These are phyloP conservation scores for Geranomyces michiganensis DNA, from an alignment of 192 early-diverging fungal species.

Conservation along the genomic window DNA sequence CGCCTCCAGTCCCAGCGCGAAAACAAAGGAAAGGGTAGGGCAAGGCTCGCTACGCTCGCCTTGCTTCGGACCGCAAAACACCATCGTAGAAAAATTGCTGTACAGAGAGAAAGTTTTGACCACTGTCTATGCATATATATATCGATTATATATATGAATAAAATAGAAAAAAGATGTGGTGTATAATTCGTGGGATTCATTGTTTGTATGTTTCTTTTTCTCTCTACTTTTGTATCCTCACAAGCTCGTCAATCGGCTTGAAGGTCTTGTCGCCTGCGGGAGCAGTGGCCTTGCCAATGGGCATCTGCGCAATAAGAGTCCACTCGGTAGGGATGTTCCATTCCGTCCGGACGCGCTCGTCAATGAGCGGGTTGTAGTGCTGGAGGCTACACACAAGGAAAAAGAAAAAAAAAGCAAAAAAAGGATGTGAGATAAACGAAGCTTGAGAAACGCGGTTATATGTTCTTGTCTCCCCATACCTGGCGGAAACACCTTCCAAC, in stretches of 20 bases:
- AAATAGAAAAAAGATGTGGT: too few relatives aligned
- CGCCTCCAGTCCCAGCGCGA: too few relatives aligned
- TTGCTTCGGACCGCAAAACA: too few relatives aligned
- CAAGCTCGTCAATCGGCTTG: background rate
- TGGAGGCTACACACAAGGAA: conserved; percentile 18
- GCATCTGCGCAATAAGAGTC: conserved; percentile 36
- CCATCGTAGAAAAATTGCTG: too few relatives aligned
- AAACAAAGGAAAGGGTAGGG: too few relatives aligned
- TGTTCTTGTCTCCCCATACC: background rate
- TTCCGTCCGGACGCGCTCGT: background rate
- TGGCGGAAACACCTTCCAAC: conserved; percentile 31
- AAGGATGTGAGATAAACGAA: background rate
- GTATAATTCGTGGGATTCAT: too few relatives aligned
- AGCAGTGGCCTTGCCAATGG: conserved; percentile 29
- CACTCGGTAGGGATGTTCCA: conserved; percentile 31
- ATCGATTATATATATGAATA: too few relatives aligned
- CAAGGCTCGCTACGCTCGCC: too few relatives aligned
- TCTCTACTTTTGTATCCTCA: background rate
- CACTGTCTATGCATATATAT: too few relatives aligned
- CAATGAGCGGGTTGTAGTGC: conserved; percentile 25
- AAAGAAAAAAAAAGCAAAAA: background rate
- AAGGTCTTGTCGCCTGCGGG: conserved; percentile 13
- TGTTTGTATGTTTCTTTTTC: too few relatives aligned
- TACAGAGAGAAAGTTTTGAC: too few relatives aligned
- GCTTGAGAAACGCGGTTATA: too few relatives aligned